Conservation (phyloP, 2,329 filamentous ascomycete species). For the Pseudogymnoascus sp. region DNA sequence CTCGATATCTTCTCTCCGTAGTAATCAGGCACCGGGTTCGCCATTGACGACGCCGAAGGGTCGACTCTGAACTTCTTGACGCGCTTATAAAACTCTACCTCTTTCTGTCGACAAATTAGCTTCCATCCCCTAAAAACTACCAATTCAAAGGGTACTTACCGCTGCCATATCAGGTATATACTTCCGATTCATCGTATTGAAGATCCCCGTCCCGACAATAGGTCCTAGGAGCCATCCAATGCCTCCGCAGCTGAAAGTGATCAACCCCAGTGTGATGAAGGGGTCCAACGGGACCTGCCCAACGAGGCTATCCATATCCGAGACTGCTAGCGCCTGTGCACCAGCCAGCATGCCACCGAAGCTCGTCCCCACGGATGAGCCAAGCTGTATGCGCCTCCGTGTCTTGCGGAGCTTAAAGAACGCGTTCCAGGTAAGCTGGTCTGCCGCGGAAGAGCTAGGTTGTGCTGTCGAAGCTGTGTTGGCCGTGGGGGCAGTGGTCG, state of each 20-base stretch:
- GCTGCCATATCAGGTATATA: slow-evolving; percentile 63
- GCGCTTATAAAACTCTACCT: slow-evolving; percentile 84
- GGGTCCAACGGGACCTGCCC: slow-evolving; percentile 76
- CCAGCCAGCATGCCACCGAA: slow-evolving; percentile 53
- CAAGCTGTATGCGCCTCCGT: slow-evolving; percentile 74
- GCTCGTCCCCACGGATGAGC: slow-evolving; percentile 62
- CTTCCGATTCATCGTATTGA: slow-evolving; percentile 65
- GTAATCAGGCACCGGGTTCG: slow-evolving; percentile 82
- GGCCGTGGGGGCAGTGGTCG: slow-evolving; percentile 9
- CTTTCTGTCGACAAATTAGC: slow-evolving; percentile 51
- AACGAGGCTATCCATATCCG: slow-evolving; percentile 64
- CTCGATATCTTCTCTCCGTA: slow-evolving; percentile 98
- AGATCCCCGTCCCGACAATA: slow-evolving; percentile 68
- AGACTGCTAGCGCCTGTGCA: slow-evolving; percentile 57
- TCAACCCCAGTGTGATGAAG: slow-evolving; percentile 72
- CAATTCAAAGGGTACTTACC: slow-evolving; percentile 37
- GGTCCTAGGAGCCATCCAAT: slow-evolving; percentile 85
- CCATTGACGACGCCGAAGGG: slow-evolving; percentile 76
- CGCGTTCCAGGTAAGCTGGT: slow-evolving; percentile 67
- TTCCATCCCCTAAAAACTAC: not conserved
- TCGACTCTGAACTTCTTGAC: slow-evolving; percentile 91
- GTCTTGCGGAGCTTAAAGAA: slow-evolving; percentile 87
- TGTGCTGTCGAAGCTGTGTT: slow-evolving; percentile 9
- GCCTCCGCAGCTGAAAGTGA: slow-evolving; percentile 67
- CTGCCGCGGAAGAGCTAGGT: slow-evolving; percentile 4